A percentile compares a stretch with the other conserved stretches of the same genome.
These are phyloP conservation scores for Ascobolus immersus DNA, from an alignment of 495 filamentous ascomycete species.

Conservation along the genomic window DNA sequence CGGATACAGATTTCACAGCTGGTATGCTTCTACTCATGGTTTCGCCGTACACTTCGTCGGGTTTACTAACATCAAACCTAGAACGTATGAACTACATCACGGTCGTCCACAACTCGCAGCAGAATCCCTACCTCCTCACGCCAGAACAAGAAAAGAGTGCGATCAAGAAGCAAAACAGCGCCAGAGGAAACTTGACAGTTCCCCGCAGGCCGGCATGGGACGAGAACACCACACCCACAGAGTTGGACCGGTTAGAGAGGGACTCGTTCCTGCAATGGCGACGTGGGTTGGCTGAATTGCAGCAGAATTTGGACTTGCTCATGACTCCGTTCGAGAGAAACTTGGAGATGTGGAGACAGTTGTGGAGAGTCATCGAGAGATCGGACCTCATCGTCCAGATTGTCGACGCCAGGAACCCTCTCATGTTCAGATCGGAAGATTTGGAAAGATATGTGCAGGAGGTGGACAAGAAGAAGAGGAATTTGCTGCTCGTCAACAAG, in stretches of 20 bases:
- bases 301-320: slow-evolving; percentile 74
- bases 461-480: slow-evolving; percentile 65
- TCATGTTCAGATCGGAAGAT: slow-evolving; percentile 84
- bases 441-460: slow-evolving; percentile 85
- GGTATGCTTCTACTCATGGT: slow-evolving; percentile 2
- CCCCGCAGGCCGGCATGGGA: slow-evolving; percentile 82
- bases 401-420: slow-evolving; percentile 85
- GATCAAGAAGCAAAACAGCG: slow-evolving; percentile 54
- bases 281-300: slow-evolving; percentile 67
- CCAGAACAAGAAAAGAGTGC: slow-evolving; percentile 59
- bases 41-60: not conserved
- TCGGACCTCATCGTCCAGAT: slow-evolving; percentile 95
- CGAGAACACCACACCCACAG: slow-evolving; percentile 46
- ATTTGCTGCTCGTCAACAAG: slow-evolving; percentile 89
- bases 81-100: slow-evolving; percentile 98
- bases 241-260: slow-evolving; percentile 57
- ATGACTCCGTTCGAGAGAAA: slow-evolving; percentile 99
- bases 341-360: slow-evolving; percentile 88
- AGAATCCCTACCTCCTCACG: slow-evolving; percentile 81
- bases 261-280: slow-evolving; percentile 71
- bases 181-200: slow-evolving; percentile 56
- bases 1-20: slow-evolving; percentile 92
- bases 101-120: slow-evolving; percentile 86
- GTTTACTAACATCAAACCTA: slow-evolving; percentile 1
- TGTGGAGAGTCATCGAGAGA: slow-evolving; percentile 96